A percentile compares a stretch with the other conserved stretches of the same genome.
phyloP scores from a whole-genome alignment of 75 land plant genomes.

The Sequoiadendron giganteum region DNA sequence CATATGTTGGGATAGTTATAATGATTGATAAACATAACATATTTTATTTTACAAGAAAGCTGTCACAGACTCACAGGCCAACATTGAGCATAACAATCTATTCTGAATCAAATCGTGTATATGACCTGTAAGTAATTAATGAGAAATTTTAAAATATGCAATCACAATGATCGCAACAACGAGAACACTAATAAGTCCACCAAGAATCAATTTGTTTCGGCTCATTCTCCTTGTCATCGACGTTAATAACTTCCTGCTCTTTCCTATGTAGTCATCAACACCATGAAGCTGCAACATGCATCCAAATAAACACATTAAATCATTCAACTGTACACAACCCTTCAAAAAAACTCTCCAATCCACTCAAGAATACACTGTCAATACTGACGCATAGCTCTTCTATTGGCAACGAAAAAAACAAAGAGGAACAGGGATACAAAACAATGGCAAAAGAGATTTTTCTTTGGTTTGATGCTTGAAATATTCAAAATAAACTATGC shows the following conservation, averaged over 20 bases:
- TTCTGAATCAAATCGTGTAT: background rate
- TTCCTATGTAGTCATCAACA: constrained; percentile 73
- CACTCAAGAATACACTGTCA: background rate
- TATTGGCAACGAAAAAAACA: background rate
- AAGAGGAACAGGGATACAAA: background rate
- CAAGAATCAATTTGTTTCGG: constrained; percentile 68
- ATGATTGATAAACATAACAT: background rate
- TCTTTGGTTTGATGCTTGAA: background rate
- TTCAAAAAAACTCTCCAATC: background rate
- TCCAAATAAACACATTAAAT: background rate
- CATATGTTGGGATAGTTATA: background rate
- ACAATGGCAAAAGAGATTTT: too few relatives aligned
- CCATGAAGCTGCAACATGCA: constrained; percentile 58
- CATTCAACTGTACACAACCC: background rate
- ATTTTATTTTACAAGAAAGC: background rate
- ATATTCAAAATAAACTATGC: background rate
- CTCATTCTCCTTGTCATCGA: constrained; percentile 64
- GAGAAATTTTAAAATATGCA: constrained; percentile 43
- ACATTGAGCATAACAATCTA: background rate
- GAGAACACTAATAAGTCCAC: constrained; percentile 48
- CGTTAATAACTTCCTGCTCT: constrained; percentile 57
- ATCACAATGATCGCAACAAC: constrained; percentile 46
- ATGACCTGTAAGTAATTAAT: background rate
- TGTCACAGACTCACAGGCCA: background rate
- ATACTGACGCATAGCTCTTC: background rate